Evolutionary conservation across 2,329 filamentous ascomycete genomes (phyloP).

Genomic region (Trichoderma semiorbis): DNA sequence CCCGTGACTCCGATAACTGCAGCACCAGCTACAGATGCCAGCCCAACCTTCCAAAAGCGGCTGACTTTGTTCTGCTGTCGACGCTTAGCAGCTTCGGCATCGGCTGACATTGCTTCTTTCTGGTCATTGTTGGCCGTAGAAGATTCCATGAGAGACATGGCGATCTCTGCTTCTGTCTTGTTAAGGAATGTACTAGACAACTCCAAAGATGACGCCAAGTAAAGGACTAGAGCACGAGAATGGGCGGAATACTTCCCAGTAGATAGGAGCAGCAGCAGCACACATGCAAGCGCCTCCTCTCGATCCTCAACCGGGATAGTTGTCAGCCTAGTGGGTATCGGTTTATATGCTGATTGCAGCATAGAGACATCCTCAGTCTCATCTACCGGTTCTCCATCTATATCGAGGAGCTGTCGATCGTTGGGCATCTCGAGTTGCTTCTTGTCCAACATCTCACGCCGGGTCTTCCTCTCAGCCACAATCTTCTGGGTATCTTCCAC

Average conservation of each 20-base stretch:
- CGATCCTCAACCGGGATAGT: constrained; percentile 57
- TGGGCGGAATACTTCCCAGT: constrained; percentile 72
- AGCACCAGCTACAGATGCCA: constrained; percentile 84
- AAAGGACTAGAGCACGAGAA: constrained; percentile 65
- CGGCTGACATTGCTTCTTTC: constrained; percentile 60
- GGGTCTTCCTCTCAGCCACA: constrained; percentile 44
- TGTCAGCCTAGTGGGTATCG: constrained; percentile 51
- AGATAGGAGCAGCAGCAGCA: constrained; percentile 67
- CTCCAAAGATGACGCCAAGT: constrained; percentile 64
- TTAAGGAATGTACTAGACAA: constrained; percentile 61
- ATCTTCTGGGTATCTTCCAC: constrained; percentile 48
- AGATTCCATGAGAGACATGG: constrained; percentile 68
- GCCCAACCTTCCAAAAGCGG: constrained; percentile 84
- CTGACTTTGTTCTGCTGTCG: constrained; percentile 66
- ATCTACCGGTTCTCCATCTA: constrained; percentile 35
- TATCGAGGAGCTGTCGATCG: constrained; percentile 40
- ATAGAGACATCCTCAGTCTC: constrained; percentile 39
- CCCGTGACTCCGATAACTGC: constrained; percentile 89
- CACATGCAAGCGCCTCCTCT: constrained; percentile 62
- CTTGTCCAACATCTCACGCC: constrained; percentile 41
- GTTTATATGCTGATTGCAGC: constrained; percentile 51
- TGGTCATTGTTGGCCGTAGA: constrained; percentile 43
- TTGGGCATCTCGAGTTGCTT: constrained; percentile 34
- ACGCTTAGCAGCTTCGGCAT: constrained; percentile 71
- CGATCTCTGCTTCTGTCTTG: constrained; percentile 70